These are phyloP conservation scores for Russula abietina DNA, from an alignment of 768 basidiomycete species.

Conservation along the genomic window DNA sequence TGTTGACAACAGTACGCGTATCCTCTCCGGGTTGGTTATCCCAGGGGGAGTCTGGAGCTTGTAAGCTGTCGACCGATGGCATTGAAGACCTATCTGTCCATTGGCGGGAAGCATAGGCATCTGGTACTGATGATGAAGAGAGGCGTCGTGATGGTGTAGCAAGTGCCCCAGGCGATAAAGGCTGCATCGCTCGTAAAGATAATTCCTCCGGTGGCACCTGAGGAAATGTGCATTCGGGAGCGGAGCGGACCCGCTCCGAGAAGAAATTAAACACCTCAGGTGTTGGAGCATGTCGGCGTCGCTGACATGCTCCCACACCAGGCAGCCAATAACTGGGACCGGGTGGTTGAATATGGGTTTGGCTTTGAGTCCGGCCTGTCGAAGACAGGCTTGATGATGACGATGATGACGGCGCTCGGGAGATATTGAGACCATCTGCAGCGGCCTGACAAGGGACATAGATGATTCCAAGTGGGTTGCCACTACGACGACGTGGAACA, in stretches of 20 bases:
- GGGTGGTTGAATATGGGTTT: constrained; percentile 24
- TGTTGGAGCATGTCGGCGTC: not conserved
- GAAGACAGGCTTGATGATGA: constrained; percentile 36
- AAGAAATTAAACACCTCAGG: constrained; percentile 19
- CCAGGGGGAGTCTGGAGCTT: not conserved
- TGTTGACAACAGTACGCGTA: not conserved
- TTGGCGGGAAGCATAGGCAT: not conserved
- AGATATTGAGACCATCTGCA: constrained; percentile 41
- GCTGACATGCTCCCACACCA: constrained; percentile 11
- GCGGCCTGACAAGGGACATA: constrained; percentile 57
- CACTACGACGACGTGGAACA: constrained; percentile 35
- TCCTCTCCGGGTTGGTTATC: not conserved
- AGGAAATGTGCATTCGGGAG: constrained; percentile 19
- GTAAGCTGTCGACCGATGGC: constrained; percentile 1
- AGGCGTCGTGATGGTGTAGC: not conserved
- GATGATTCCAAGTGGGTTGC: constrained; percentile 58
- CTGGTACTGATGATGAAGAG: constrained; percentile 1
- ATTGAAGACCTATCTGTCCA: constrained; percentile 8
- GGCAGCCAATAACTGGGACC: constrained; percentile 31
- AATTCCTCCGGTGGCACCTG: not conserved
- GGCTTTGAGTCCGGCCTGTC: constrained; percentile 29
- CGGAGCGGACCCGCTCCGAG: constrained; percentile 17
- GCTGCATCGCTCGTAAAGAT: not conserved
- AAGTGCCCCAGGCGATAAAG: not conserved
- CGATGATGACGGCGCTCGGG: constrained; percentile 34